Evolutionary conservation across 208 protist genomes (phyloP).

Genomic region (Leishmania tarentolae): DNA sequence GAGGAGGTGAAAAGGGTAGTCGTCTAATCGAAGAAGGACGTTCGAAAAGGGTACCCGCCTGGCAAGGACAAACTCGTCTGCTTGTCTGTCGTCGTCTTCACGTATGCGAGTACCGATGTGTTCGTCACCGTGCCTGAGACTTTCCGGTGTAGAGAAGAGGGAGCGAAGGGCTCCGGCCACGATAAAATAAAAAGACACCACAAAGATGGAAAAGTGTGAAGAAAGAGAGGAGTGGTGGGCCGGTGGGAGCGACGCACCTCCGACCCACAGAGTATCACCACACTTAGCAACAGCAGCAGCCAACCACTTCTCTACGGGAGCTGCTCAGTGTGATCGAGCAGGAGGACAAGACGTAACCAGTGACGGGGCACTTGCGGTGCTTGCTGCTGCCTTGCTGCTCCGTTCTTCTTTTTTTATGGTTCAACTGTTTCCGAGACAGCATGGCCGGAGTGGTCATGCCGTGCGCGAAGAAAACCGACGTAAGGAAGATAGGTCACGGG

Average conservation of each 20-base stretch:
- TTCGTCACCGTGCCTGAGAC: not conserved
- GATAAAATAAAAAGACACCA: not conserved
- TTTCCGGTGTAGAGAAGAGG: not conserved
- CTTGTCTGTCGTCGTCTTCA: constrained; percentile 1
- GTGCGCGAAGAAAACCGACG: not conserved
- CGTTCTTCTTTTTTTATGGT: not conserved
- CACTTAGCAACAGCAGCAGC: not conserved
- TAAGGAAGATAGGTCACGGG: not conserved
- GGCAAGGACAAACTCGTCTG: not conserved
- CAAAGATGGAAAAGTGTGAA: not conserved
- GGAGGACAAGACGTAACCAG: not conserved
- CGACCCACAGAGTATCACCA: not conserved
- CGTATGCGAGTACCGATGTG: not conserved
- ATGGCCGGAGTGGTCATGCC: not conserved
- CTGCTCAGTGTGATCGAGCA: not conserved
- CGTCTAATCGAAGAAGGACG: not conserved
- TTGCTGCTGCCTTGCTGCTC: not conserved
- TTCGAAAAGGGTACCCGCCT: not conserved
- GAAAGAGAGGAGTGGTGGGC: not conserved
- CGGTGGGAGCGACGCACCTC: not conserved
- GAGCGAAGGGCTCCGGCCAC: not conserved
- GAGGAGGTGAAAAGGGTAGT: not conserved
- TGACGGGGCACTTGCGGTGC: not conserved
- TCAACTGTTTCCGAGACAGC: not conserved
- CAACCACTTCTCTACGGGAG: not conserved